Conservation (phyloP, 352 stramenopile genomes). For the Halophytophthora batemanensis region DNA sequence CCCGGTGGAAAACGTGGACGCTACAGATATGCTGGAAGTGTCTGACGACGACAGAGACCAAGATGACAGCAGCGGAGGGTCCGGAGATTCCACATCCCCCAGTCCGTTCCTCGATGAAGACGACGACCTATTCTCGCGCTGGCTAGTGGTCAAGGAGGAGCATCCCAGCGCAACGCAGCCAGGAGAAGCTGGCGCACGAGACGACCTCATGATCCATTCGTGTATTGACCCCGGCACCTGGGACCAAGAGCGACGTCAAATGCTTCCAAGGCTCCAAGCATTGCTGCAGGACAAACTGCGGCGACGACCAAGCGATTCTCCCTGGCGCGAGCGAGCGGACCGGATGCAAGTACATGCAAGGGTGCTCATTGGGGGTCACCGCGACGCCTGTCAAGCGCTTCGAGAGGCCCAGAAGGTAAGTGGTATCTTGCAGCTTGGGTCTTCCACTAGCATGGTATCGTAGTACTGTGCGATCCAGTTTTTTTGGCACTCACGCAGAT, state of each 20-base stretch:
- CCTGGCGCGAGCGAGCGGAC: slow-evolving; percentile 29
- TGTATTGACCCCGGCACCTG: slow-evolving; percentile 37
- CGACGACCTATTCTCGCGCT: slow-evolving; percentile 35
- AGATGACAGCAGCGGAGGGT: slow-evolving; percentile 4
- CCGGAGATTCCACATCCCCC: slow-evolving; percentile 36
- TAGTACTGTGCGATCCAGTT: background rate
- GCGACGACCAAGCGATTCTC: slow-evolving; percentile 13
- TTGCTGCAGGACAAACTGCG: slow-evolving; percentile 21
- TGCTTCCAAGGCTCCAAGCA: slow-evolving; percentile 35
- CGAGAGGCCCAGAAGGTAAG: slow-evolving; percentile 21
- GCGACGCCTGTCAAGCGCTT: slow-evolving; percentile 19
- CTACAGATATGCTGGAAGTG: slow-evolving; percentile 41
- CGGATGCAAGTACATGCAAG: slow-evolving; percentile 22
- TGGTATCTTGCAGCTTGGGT: background rate
- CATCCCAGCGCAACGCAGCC: background rate
- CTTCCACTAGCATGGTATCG: no score
- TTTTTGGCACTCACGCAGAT: background rate
- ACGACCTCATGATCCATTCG: slow-evolving; percentile 37
- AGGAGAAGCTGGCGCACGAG: slow-evolving; percentile 6
- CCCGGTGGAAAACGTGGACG: slow-evolving; percentile 37
- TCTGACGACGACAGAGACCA: slow-evolving; percentile 29
- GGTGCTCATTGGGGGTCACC: slow-evolving; percentile 12
- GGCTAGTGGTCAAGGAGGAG: slow-evolving; percentile 43
- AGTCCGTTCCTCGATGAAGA: slow-evolving; percentile 13
- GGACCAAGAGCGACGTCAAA: slow-evolving; percentile 32